These are phyloP conservation scores for Irineochytrium annulatum DNA, from an alignment of 192 early-diverging fungal species.

Conservation along the genomic window DNA sequence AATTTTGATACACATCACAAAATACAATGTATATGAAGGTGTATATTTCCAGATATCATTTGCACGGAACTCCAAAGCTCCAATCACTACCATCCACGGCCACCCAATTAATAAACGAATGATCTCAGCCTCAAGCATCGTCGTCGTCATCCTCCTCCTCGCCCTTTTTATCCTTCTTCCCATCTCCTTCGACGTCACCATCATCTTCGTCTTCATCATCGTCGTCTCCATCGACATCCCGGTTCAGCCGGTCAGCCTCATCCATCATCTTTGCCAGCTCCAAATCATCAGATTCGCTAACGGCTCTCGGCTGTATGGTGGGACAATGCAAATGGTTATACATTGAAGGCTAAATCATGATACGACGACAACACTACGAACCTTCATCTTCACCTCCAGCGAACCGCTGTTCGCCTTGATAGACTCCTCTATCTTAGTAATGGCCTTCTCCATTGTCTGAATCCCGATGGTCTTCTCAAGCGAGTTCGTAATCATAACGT, in stretches of 20 bases:
- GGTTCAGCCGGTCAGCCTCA: constrained; percentile 85
- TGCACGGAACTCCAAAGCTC: no score
- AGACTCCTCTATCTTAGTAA: constrained; percentile 69
- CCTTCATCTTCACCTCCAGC: constrained; percentile 83
- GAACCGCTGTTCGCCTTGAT: constrained; percentile 70
- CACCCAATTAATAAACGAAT: no score
- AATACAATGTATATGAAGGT: no score
- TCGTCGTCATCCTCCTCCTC: neutral
- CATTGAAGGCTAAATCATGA: neutral
- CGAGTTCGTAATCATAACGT: constrained; percentile 84
- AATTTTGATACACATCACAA: no score
- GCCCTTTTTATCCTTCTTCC: neutral
- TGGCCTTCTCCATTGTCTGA: constrained; percentile 82
- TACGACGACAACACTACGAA: neutral
- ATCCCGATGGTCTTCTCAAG: constrained; percentile 82
- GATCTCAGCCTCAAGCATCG: no score
- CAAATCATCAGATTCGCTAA: constrained; percentile 87
- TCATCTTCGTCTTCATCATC: constrained; percentile 62
- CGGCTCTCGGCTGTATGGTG: constrained; percentile 66
- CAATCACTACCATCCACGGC: no score
- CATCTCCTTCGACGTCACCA: constrained; percentile 10
- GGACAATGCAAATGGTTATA: neutral
- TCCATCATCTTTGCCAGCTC: constrained; percentile 90
- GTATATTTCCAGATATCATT: no score
- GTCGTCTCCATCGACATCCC: constrained; percentile 88